Conservation (phyloP, 331 rosid genomes). For the Quercus tomentella region DNA sequence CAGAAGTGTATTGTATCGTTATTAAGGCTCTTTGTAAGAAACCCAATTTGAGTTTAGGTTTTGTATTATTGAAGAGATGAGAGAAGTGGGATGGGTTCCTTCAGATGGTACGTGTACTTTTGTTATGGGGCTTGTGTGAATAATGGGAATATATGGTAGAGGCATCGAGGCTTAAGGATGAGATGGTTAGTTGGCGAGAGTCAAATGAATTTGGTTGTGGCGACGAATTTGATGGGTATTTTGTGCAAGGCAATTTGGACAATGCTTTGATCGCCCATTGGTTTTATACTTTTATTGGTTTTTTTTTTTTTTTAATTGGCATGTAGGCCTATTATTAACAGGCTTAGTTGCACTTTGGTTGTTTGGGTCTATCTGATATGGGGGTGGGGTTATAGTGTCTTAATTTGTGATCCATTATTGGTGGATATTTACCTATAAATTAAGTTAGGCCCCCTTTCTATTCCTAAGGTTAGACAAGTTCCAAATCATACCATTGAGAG, state of each 20-base stretch:
- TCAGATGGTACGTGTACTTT: conserved; percentile 38
- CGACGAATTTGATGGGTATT: conserved; percentile 58
- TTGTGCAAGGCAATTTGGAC: conserved; percentile 44
- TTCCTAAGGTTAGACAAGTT: too few relatives aligned
- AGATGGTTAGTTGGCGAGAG: conserved; percentile 54
- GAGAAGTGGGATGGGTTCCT: conserved; percentile 52
- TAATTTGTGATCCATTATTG: too few relatives aligned
- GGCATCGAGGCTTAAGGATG: conserved; percentile 60
- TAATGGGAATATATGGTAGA: conserved; percentile 45
- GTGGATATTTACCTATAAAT: too few relatives aligned
- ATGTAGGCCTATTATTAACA: too few relatives aligned
- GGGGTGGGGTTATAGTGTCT: too few relatives aligned
- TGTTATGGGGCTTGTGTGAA: conserved; percentile 56
- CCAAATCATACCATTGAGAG: too few relatives aligned
- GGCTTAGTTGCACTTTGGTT: too few relatives aligned
- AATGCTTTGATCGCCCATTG: not conserved
- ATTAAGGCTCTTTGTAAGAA: conserved; percentile 48
- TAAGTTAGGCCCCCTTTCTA: too few relatives aligned
- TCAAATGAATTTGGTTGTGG: conserved; percentile 42
- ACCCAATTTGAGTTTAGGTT: conserved; percentile 33
- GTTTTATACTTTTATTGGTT: too few relatives aligned
- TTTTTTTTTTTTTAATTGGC: too few relatives aligned
- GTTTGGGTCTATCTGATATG: too few relatives aligned
- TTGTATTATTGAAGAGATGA: conserved; percentile 55
- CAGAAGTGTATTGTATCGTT: conserved; percentile 40